A percentile compares a stretch with the other conserved stretches of the same genome.
Conservation (phyloP, 139 green algal species). For the Volvox reticuliferus region DNA sequence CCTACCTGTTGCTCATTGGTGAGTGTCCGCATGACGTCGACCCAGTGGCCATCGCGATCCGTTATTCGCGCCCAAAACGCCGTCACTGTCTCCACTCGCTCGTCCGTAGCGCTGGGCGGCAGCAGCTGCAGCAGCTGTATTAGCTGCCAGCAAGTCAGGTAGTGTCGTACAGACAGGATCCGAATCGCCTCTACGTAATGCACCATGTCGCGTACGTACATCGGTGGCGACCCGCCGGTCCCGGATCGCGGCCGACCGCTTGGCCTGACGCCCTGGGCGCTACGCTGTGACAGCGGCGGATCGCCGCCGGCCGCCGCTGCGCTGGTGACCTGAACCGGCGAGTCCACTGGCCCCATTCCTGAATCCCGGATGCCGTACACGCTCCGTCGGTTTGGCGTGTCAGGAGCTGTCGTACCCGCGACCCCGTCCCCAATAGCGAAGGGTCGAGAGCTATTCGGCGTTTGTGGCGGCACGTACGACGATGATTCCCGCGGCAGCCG, state of each 20-base stretch:
- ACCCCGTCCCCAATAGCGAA: no score
- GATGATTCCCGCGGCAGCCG: slow-evolving; percentile 1
- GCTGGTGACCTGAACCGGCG: neutral
- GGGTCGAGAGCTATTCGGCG: no score
- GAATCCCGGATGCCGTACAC: neutral
- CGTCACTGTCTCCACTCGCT: slow-evolving; percentile 64
- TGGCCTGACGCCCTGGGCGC: neutral
- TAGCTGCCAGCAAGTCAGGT: slow-evolving; percentile 60
- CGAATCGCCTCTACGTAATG: slow-evolving; percentile 56
- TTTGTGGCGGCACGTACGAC: neutral
- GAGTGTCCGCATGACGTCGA: slow-evolving; percentile 64
- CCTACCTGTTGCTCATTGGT: slow-evolving; percentile 59
- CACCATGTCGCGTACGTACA: slow-evolving; percentile 50
- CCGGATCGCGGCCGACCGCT: neutral
- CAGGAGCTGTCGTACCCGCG: neutral
- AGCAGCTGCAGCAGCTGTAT: slow-evolving; percentile 66
- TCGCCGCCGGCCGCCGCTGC: neutral
- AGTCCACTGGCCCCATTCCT: neutral
- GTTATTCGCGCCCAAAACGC: slow-evolving; percentile 62
- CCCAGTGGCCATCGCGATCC: slow-evolving; percentile 50
- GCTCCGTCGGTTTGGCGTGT: neutral
- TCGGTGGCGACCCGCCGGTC: neutral
- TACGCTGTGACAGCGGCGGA: slow-evolving; percentile 1
- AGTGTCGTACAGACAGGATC: slow-evolving; percentile 60
- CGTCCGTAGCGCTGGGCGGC: slow-evolving; percentile 38